Percentiles rank a stretch among this genome's conserved stretches.
Evolutionary conservation across 805 yeast genomes (phyloP).

Genomic region (Saccharomycopsis babjevae): DNA sequence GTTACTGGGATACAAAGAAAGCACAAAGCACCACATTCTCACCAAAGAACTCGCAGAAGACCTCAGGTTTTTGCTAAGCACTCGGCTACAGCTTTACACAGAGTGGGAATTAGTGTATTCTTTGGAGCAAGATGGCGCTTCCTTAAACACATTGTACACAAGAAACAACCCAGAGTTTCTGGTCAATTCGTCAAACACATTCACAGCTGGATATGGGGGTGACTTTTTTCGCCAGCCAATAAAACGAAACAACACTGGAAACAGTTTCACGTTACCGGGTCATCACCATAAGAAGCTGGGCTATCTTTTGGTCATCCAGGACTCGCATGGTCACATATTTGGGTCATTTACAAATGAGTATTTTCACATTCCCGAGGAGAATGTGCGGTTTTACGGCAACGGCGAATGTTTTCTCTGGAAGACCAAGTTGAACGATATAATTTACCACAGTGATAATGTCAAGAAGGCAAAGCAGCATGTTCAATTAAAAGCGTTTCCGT

Average conservation of each 20-base stretch:
- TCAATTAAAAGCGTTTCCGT: constrained; percentile 72
- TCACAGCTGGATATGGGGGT: background rate
- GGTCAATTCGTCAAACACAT: constrained; percentile 20
- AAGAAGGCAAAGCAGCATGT: constrained; percentile 21
- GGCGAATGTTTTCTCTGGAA: constrained; percentile 95
- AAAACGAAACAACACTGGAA: constrained; percentile 21
- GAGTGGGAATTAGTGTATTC: constrained; percentile 74
- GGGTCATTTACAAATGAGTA: constrained; percentile 75
- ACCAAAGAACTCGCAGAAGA: constrained; percentile 61
- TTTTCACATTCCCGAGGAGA: constrained; percentile 53
- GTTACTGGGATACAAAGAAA: constrained; percentile 48
- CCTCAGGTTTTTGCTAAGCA: constrained; percentile 62
- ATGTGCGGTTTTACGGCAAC: constrained; percentile 74
- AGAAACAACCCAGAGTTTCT: constrained; percentile 37
- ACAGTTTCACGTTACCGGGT: background rate
- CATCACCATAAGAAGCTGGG: constrained; percentile 44
- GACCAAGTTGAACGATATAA: constrained; percentile 13
- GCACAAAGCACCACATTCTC: constrained; percentile 51
- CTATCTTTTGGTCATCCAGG: constrained; percentile 64
- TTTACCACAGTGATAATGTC: background rate
- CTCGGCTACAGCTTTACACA: constrained; percentile 65
- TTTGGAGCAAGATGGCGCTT: constrained; percentile 88
- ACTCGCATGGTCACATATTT: constrained; percentile 51
- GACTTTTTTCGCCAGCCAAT: background rate
- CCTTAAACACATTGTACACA: constrained; percentile 67